These are phyloP conservation scores for Lipomyces yamanashiensis DNA, from an alignment of 805 yeast species.

Conservation along the genomic window DNA sequence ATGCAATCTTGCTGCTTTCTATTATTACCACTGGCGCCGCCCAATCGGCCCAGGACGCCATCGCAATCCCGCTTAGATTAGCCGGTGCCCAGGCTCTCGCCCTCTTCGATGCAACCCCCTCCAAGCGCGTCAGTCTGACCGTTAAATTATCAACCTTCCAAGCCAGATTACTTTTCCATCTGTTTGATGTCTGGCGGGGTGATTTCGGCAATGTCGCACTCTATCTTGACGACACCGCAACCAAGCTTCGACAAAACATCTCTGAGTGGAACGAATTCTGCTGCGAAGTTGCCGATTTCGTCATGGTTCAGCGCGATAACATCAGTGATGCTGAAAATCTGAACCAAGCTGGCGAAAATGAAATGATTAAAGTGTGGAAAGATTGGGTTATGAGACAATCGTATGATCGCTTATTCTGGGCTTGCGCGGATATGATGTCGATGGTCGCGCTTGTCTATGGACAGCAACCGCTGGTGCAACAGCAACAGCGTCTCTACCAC, in stretches of 20 bases:
- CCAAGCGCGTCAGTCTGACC: not conserved
- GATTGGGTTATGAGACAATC: constrained; percentile 3
- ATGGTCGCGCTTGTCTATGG: constrained; percentile 6
- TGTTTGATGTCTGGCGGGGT: constrained; percentile 8
- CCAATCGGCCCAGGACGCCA: not conserved
- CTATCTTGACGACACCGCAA: constrained; percentile 2
- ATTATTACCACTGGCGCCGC: constrained; percentile 7
- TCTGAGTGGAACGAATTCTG: constrained; percentile 6
- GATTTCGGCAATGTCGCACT: not conserved
- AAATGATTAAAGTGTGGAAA: not conserved
- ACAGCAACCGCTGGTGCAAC: constrained; percentile 1
- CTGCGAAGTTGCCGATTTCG: constrained; percentile 1
- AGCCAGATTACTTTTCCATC: constrained; percentile 3
- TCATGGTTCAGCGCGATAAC: not conserved
- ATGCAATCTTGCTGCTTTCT: not conserved
- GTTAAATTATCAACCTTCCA: not conserved
- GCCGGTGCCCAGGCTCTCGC: not conserved
- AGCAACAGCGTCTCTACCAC: constrained; percentile 1
- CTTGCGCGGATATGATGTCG: constrained; percentile 5
- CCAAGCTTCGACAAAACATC: constrained; percentile 9
- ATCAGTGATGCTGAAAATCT: no score
- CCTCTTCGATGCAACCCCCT: not conserved
- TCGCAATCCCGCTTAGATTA: not conserved
- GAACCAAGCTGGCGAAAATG: not conserved
- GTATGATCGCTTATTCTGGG: constrained; percentile 10